Conservation (phyloP, 306 rosid species). For the Dryas alaskensis region DNA sequence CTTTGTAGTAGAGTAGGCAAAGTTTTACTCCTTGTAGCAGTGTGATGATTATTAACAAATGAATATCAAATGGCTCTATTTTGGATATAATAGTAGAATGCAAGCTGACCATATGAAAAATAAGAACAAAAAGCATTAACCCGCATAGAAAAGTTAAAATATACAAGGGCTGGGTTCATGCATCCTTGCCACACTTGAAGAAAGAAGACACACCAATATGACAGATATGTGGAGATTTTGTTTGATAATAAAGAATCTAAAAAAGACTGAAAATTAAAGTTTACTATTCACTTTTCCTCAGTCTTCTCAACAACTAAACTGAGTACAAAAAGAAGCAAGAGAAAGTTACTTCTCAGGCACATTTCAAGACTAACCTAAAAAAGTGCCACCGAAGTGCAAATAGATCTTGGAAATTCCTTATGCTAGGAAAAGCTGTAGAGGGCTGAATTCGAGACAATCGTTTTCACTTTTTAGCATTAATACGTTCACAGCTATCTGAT, state of each 20-base stretch:
- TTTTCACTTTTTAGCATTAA: not conserved
- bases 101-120: not conserved
- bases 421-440: not conserved
- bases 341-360: not conserved
- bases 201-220: not conserved
- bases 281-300: not conserved
- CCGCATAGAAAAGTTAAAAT: not conserved
- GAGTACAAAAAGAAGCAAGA: not conserved
- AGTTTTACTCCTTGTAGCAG: constrained; percentile 7
- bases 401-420: not conserved
- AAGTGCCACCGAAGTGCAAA: not conserved
- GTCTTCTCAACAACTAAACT: not conserved
- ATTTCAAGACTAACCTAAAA: not conserved
- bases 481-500: not conserved
- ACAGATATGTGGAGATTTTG: not conserved
- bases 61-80: not conserved
- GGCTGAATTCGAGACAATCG: not conserved
- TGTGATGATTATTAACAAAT: not conserved
- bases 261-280: not conserved
- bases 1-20: not conserved
- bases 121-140: not conserved
- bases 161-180: not conserved
- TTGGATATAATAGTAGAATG: not conserved
- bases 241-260: not conserved
- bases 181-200: not conserved